Evolutionary conservation across 1,139 yeast species (phyloP), one percentile per base, ranked within the genome.

Genomic region (Yamadazyma membranifaciens): DNA sequence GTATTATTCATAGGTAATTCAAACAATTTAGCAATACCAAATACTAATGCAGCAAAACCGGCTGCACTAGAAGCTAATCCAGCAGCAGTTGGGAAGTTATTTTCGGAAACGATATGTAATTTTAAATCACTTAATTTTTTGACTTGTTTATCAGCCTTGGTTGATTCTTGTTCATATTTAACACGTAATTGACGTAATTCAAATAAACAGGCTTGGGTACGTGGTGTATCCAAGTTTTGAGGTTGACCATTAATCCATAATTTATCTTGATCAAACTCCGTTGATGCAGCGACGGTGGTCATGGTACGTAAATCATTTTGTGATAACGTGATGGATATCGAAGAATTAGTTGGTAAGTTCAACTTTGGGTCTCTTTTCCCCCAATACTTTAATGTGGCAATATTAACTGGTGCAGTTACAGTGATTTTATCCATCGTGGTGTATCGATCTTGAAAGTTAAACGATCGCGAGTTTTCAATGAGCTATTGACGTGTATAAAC

Each of bases 31-130:
- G 98, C 91, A 56, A 92, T 80, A 22, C 97, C 89, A 37, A 80
- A 79, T 26, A 92, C 95, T 49, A 92, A 75, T 4, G 98, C 98
- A 37, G 98, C 97, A 63, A 89, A 91, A 0, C 99, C 99, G 28
- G 56, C 60, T 25, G 98, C 98, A 7, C 96, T 86, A 1, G 97
- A 88, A 0, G 98, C 98, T 51, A 92, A 77, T 2, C 98, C 98
- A 12, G 98, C 98, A 31, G 98, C 98, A 20, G 98, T 92, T 38
- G 99, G 99, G 75, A 92, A 92, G 67, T 94, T 94, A 71, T 92
- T 92, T 60, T 88, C 96, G 15, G 95, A 83, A 5, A 87, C 95
- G 52, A 92, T 86, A 56, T 84, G 91, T 45, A 92, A 70, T 43
- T 77, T 74, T 75, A 75, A 81, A 24, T 69, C 54, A 33, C 95